A percentile compares a stretch with the other conserved stretches of the same genome.
These are phyloP conservation scores for Penicillium sp. DNA, from an alignment of 2,329 filamentous ascomycete species.

Conservation along the genomic window DNA sequence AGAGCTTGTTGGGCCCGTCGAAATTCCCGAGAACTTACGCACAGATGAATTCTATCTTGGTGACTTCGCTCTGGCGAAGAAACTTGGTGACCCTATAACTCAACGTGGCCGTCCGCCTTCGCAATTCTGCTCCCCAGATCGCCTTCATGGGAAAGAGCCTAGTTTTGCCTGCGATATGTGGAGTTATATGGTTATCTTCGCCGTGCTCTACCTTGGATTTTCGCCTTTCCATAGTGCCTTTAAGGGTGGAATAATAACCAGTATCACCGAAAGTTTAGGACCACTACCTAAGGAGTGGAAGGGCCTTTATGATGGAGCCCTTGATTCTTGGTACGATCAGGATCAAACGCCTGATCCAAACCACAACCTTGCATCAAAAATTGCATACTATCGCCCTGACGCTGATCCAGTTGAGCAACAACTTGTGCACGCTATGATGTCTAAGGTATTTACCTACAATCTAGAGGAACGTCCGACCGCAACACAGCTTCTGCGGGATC, in stretches of 20 bases:
- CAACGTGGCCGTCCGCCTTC: constrained; percentile 10
- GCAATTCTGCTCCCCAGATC: constrained; percentile 24
- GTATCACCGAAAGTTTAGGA: constrained; percentile 18
- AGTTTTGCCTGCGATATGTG: constrained; percentile 28
- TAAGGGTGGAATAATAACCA: constrained; percentile 15
- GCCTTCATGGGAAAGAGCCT: constrained; percentile 22
- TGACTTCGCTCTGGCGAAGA: neutral
- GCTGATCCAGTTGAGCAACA: constrained; percentile 17
- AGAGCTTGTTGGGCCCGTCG: neutral
- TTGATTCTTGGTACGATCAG: constrained; percentile 29
- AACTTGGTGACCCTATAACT: neutral
- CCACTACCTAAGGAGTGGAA: constrained; percentile 25
- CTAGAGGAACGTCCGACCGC: constrained; percentile 24
- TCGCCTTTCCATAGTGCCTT: constrained; percentile 11
- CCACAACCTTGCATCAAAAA: constrained; percentile 3
- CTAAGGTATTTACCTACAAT: constrained; percentile 19
- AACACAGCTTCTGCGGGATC: constrained; percentile 23
- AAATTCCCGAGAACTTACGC: neutral
- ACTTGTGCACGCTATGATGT: constrained; percentile 19
- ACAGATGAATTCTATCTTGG: neutral
- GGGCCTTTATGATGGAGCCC: constrained; percentile 10
- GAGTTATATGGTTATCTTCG: constrained; percentile 29
- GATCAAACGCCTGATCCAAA: constrained; percentile 4
- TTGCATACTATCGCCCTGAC: constrained; percentile 13
- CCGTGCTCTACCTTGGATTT: constrained; percentile 18